Evolutionary conservation across 2,329 filamentous ascomycete species (phyloP).

Genomic region (Fusarium lyarnte): DNA sequence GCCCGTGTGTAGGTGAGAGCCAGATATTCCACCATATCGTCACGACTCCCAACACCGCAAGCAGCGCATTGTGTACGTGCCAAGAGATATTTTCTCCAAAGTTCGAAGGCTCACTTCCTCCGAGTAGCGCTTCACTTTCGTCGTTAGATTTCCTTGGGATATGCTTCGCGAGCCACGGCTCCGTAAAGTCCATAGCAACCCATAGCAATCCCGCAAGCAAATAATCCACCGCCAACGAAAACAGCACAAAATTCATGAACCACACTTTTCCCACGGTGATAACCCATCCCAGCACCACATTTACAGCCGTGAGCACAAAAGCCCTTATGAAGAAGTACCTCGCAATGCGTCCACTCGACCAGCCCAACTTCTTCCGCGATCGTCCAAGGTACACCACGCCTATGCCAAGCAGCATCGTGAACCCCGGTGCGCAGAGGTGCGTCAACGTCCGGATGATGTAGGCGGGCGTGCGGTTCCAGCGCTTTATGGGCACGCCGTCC

Average conservation of each 20-base stretch:
- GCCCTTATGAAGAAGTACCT: conserved; percentile 48
- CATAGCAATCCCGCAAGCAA: conserved; percentile 55
- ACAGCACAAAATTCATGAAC: conserved; percentile 56
- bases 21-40: conserved; percentile 60
- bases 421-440: conserved; percentile 57
- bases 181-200: conserved; percentile 49
- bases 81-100: conserved; percentile 47
- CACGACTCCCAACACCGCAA: conserved; percentile 48
- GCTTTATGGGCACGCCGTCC: conserved; percentile 48
- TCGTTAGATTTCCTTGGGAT: conserved; percentile 33
- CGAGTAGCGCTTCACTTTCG: conserved; percentile 46
- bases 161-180: conserved; percentile 44
- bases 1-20: conserved; percentile 53
- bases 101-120: background rate
- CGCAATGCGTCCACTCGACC: conserved; percentile 48
- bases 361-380: conserved; percentile 53
- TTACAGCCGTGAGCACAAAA: conserved; percentile 47
- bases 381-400: conserved; percentile 57
- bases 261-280: conserved; percentile 49
- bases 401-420: conserved; percentile 57
- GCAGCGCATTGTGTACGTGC: conserved; percentile 52
- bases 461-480: conserved; percentile 52
- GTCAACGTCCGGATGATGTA: conserved; percentile 54
- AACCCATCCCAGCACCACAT: conserved; percentile 45
- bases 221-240: conserved; percentile 57